phyloP scores from a whole-genome alignment of 164 flowering plant genomes.

The Vitis rupestris region DNA sequence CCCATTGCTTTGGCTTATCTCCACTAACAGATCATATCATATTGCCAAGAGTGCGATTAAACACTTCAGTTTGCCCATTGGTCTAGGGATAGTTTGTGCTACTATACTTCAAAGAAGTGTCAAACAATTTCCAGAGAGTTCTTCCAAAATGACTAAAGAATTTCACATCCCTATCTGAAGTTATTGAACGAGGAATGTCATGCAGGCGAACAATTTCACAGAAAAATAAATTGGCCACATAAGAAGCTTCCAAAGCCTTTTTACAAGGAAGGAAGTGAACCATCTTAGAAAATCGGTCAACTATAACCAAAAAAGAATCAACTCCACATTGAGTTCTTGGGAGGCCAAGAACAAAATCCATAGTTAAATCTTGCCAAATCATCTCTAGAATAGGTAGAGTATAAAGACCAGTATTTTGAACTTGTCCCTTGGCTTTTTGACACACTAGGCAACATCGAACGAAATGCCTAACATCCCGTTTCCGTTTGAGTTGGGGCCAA shows the following conservation, averaged over 20 bases:
- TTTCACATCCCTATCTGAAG: too few relatives aligned
- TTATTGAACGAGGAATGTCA: too few relatives aligned
- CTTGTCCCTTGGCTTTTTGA: not conserved
- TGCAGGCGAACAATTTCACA: too few relatives aligned
- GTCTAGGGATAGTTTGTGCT: not conserved
- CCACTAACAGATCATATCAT: not conserved
- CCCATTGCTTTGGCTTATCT: constrained; percentile 1
- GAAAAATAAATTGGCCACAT: not conserved
- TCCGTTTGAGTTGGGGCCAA: not conserved
- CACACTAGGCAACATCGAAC: not conserved
- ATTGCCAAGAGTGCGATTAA: not conserved
- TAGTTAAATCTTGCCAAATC: not conserved
- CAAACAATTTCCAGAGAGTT: not conserved
- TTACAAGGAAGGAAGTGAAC: not conserved
- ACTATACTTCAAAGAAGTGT: not conserved
- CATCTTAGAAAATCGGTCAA: constrained; percentile 3
- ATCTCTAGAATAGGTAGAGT: not conserved
- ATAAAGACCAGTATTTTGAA: not conserved
- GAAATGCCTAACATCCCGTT: not conserved
- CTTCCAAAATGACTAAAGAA: too few relatives aligned
- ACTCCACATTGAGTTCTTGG: not conserved
- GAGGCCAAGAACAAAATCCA: constrained; percentile 1
- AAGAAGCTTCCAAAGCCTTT: not conserved
- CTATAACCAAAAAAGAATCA: constrained; percentile 4
- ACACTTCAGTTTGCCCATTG: not conserved